Evolutionary conservation across 169 alveolate genomes (phyloP).

Genomic region (Eimeria necatrix): DNA sequence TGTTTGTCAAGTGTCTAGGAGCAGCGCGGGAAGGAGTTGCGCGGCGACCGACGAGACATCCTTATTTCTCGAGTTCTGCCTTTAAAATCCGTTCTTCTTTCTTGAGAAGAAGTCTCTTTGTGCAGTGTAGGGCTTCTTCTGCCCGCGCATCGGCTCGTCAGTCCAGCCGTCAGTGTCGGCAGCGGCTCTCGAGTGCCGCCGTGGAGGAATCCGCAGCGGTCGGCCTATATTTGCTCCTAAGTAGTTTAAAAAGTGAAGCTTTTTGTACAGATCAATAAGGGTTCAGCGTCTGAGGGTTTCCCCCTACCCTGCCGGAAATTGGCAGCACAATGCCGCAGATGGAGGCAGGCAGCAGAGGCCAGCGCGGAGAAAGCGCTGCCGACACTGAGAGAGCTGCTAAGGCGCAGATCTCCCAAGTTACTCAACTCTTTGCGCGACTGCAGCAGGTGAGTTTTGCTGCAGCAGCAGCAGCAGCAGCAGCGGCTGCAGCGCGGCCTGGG

Average conservation of each 20-base stretch:
- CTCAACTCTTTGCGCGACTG: slow-evolving; percentile 80
- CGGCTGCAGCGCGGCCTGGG: background rate
- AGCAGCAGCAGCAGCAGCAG: background rate
- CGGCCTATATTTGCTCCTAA: background rate
- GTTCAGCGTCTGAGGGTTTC: background rate
- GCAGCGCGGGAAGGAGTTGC: background rate
- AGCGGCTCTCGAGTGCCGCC: slow-evolving; percentile 22
- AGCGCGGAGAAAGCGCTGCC: background rate
- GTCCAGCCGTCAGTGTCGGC: slow-evolving; percentile 4
- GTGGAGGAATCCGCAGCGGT: background rate
- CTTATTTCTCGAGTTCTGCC: background rate
- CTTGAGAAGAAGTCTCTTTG: background rate
- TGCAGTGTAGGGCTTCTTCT: too few species aligned
- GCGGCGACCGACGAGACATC: background rate
- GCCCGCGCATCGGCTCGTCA: background rate
- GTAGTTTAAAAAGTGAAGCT: background rate
- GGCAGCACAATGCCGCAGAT: slow-evolving; percentile 7
- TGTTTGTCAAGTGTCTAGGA: too few species aligned
- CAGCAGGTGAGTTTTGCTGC: slow-evolving; percentile 70
- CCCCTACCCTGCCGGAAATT: background rate
- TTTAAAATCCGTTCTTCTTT: background rate
- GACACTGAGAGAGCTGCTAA: slow-evolving; percentile 6
- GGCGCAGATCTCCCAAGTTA: slow-evolving; percentile 62
- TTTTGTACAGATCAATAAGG: background rate
- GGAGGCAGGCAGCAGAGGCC: slow-evolving; percentile 36